phyloP scores from a whole-genome alignment of 768 basidiomycete genomes.

The Mycena maculata region DNA sequence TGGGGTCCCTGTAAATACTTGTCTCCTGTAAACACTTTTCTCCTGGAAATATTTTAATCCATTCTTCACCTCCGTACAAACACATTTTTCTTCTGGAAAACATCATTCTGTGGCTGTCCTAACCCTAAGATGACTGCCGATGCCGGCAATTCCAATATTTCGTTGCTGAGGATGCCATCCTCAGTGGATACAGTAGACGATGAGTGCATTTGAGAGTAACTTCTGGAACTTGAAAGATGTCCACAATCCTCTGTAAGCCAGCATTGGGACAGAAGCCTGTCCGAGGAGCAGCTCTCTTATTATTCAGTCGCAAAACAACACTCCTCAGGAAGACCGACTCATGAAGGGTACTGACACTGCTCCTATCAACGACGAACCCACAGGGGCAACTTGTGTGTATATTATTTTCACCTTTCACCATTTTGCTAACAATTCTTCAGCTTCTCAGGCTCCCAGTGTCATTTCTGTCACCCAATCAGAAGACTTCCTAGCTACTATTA shows the following conservation, averaged over 20 bases:
- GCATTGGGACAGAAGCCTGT: constrained; percentile 47
- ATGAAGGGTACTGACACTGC: constrained; percentile 48
- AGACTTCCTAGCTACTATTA: not conserved
- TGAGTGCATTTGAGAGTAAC: constrained; percentile 67
- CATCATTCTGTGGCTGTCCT: too few relatives aligned
- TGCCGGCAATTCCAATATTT: too few relatives aligned
- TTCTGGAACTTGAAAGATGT: constrained; percentile 63
- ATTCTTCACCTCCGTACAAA: too few relatives aligned
- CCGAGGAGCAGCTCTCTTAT: constrained; percentile 55
- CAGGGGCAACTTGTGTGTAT: not conserved
- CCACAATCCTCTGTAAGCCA: constrained; percentile 48
- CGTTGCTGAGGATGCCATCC: too few relatives aligned
- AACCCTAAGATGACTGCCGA: too few relatives aligned
- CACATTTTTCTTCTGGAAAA: too few relatives aligned
- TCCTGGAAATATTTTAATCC: too few relatives aligned
- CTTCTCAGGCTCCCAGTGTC: too few relatives aligned
- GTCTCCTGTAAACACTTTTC: too few relatives aligned
- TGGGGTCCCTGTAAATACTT: too few relatives aligned
- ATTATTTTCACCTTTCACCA: not conserved
- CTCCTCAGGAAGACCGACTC: constrained; percentile 25
- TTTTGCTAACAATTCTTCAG: not conserved
- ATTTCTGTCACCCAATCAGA: too few relatives aligned
- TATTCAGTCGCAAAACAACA: constrained; percentile 21
- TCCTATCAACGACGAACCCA: constrained; percentile 54
- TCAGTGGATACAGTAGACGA: constrained; percentile 76